Evolutionary conservation across 225 moss, liverwort and hornwort species (phyloP).

Genomic region (Rhytidiadelphus loreus): DNA sequence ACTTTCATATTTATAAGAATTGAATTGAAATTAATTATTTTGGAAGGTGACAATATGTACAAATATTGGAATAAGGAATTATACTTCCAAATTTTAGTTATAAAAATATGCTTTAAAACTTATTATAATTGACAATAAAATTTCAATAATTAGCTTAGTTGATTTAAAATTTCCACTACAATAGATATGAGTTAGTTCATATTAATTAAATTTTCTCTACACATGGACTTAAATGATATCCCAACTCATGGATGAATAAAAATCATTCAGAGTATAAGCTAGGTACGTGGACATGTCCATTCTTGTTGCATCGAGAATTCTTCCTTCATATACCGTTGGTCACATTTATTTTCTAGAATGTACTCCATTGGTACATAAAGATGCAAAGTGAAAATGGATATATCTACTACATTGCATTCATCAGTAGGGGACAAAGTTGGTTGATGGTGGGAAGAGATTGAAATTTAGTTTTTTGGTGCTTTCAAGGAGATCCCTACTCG

Average conservation of each 20-base stretch:
- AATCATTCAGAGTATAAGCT: not conserved
- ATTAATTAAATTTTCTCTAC: not conserved
- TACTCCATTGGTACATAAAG: not conserved
- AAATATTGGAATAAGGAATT: not conserved
- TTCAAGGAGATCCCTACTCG: rapidly evolving
- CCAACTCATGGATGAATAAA: not conserved
- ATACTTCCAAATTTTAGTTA: not conserved
- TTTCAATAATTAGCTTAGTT: not conserved
- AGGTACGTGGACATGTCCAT: not conserved
- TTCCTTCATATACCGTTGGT: not conserved
- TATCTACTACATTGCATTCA: not conserved
- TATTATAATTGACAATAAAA: rapidly evolving
- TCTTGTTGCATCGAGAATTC: not conserved
- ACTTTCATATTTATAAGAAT: not conserved
- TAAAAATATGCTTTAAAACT: not conserved
- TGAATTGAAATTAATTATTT: not conserved
- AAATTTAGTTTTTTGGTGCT: not conserved
- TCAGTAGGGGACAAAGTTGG: not conserved
- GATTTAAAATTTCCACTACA: not conserved
- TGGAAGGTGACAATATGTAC: not conserved
- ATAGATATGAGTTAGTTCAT: no score
- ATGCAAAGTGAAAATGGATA: not conserved
- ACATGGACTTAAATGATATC: not conserved
- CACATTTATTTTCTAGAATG: not conserved
- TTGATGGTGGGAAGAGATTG: not conserved